A percentile compares a stretch with the other conserved stretches of the same genome.
Conservation (phyloP, 768 basidiomycete species). For the Leccinellum luteum region DNA sequence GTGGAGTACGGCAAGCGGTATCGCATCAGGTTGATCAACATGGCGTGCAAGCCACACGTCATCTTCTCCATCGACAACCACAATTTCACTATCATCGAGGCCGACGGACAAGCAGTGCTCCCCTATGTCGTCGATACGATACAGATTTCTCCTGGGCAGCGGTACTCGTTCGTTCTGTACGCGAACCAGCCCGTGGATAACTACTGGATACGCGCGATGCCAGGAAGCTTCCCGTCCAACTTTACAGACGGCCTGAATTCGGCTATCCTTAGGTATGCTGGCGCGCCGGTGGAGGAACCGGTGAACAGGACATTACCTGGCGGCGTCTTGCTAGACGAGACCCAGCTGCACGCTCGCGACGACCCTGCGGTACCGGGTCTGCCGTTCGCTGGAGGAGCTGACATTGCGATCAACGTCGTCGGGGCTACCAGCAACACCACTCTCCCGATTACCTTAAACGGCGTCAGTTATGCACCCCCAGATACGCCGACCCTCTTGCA, state of each 20-base stretch:
- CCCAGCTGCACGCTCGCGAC: constrained; percentile 34
- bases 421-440: constrained; percentile 28
- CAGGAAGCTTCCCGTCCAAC: constrained; percentile 22
- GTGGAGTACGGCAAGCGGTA: constrained; percentile 34
- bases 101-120: constrained; percentile 38
- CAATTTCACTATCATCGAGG: constrained; percentile 46
- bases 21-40: constrained; percentile 39
- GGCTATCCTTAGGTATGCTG: constrained; percentile 43
- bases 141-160: constrained; percentile 47
- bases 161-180: constrained; percentile 46
- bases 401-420: constrained; percentile 38
- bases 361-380: constrained; percentile 30
- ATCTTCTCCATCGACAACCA: constrained; percentile 47
- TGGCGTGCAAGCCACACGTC: constrained; percentile 44
- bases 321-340: constrained; percentile 34
- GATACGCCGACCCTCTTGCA: constrained; percentile 46
- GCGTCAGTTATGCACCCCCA: constrained; percentile 33
- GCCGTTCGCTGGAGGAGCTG: constrained; percentile 38
- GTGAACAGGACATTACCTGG: constrained; percentile 7
- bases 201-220: constrained; percentile 41
- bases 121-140: constrained; percentile 40
- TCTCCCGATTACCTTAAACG: constrained; percentile 32
- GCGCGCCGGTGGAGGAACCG: constrained; percentile 36
- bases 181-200: constrained; percentile 36
- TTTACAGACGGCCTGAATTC: constrained; percentile 33